Evolutionary conservation across 2,329 filamentous ascomycete genomes (phyloP).

Genomic region (Emericellopsis cladophorae): DNA sequence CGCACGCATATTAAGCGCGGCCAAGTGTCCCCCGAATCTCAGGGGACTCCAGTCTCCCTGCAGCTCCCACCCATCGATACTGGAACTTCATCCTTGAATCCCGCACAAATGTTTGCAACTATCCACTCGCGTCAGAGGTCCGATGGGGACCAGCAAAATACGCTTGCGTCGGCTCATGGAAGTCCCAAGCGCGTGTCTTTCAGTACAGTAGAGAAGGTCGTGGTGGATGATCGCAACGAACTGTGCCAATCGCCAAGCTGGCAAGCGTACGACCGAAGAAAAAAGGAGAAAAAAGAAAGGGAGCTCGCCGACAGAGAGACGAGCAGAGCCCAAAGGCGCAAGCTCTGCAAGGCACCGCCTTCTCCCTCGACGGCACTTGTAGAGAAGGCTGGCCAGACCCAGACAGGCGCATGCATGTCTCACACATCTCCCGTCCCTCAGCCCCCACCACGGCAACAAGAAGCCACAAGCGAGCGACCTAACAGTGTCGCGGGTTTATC

Average conservation of each 20-base stretch:
- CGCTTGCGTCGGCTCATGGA: not conserved
- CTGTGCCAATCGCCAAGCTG: conserved; percentile 52
- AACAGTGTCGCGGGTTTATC: not conserved
- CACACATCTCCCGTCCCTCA: not conserved
- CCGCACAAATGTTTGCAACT: no score
- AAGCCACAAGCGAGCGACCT: not conserved
- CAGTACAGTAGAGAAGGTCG: no score
- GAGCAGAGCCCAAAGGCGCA: conserved; percentile 18
- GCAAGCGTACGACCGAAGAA: conserved; percentile 42
- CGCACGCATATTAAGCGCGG: not conserved
- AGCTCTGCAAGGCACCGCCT: conserved; percentile 19
- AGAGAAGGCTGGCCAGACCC: not conserved
- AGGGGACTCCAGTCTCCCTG: not conserved
- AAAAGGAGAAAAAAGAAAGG: conserved; percentile 37
- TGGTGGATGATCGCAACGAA: conserved; percentile 14
- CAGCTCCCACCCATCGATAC: not conserved
- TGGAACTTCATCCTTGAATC: no score
- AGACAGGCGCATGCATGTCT: not conserved
- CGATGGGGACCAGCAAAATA: no score
- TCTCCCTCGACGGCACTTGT: conserved; percentile 1
- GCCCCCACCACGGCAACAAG: not conserved
- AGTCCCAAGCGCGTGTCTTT: no score
- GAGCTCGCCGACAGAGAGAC: conserved; percentile 19
- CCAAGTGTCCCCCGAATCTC: not conserved
- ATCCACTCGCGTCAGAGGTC: no score